Evolutionary conservation across 2,329 filamentous ascomycete species (phyloP), one percentile per base, ranked within the genome.

Genomic region (Cordyceps militaris): DNA sequence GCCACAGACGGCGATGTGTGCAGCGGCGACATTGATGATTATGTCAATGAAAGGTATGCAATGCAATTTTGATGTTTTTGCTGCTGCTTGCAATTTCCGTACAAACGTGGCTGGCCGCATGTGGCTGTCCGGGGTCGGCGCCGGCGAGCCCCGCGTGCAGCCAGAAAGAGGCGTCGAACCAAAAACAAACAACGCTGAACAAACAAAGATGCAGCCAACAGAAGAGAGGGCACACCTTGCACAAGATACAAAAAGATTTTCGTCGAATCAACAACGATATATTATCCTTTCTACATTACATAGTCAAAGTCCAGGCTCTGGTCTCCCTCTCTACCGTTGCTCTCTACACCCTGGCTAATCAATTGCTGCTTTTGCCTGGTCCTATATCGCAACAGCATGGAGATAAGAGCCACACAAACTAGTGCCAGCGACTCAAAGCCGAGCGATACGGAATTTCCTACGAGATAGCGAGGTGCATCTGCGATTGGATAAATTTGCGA

Each of bases 401-500:
- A 58, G 23, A 58, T 52, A 30, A 51, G 47, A 32, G 38, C 56
- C 21, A 58, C 56, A 8, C 19, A 58, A 3, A 9, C 38, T 16
- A 58, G 40, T 30, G 56, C 38, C 3, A 58, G 21, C 6, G 40
- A 38, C 21, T 58, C 56, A 47, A 58, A 58, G 9, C 48, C 56
- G 14, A 58, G 28, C 9, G 56, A 52, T 7, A 58, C 1, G 2
- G 56, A 58, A 11, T 58, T 58, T 47, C 56, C 56, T 3, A 58
- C 21, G 32, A 58, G 34, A 46, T 71, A 73, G 11, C 69, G 61
- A 8, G 70, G 69, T 2, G 62, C 66, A 56, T 71, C 64, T 1
- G 61, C 55, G 19, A 46, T 63, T 1, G 70, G 69, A 57, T 72
- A 72, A n/a, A 72, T 58, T 60, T 72, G 69, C 6, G 64, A 65